Evolutionary conservation across 192 early-diverging fungal genomes (phyloP), one percentile per base, ranked within the genome.

Genomic region (Powellomyces hirtus): DNA sequence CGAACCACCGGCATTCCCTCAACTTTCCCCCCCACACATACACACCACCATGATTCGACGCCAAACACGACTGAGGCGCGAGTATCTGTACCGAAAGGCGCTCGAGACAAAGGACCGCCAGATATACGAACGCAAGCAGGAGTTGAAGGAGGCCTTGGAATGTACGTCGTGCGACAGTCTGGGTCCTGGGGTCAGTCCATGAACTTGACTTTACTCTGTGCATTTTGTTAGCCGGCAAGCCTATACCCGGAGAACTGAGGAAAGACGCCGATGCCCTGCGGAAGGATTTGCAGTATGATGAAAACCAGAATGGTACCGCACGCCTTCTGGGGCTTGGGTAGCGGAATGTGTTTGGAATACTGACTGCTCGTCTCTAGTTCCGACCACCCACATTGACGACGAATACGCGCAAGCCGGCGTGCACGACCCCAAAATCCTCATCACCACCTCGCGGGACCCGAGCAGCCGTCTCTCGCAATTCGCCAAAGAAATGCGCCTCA

Each of bases 61-160:
- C 79, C 89, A 95, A 59, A 86, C 92, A 31, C 89, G 97, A 34
- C 82, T 91, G 59, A 84, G 97, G 42, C 77, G 94, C 71, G 97
- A 99, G 81, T 99, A 95, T 66, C 86, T 99, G 34, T 98, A 97
- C 87, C 88, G 89, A 75, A 99, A 99, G 83, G 90, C 94, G 11
- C 84, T 97, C 6, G 97, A 99, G 83, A 79, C 89, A 35, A 93
- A 96, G 75, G 94, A 99, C 44, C 84, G 85, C 68, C 86, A 87
- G 66, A 95, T 93, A 55, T 94, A 89, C 73, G 97, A 99, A 55
- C 84, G 90, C 64, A 98, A 97, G 83, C 94, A 96, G 77, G 77
- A 88, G 71, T 86, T 99, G 59, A 94, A 95, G 77, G 89, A 94
- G 38, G 94, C 97, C 1, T 81, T 99, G 71, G 86, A 84, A 64